phyloP scores from a whole-genome alignment of 1,139 yeast species.

The Maudiozyma humilis region DNA sequence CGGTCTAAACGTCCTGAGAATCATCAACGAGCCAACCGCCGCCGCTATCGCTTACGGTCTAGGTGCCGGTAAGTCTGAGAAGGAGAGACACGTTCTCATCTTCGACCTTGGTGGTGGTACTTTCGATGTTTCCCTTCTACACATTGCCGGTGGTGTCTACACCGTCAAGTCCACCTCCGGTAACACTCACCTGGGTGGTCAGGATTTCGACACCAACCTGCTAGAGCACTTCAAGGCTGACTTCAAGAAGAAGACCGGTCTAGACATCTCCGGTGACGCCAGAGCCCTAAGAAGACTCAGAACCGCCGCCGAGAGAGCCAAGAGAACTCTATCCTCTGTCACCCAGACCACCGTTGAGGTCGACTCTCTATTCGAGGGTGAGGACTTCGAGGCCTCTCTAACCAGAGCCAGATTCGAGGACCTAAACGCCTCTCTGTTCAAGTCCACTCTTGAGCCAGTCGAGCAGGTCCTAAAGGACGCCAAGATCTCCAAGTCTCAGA shows the following conservation, averaged over 20 bases:
- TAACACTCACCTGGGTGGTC: conserved; percentile 64
- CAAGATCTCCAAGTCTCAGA: conserved; percentile 78
- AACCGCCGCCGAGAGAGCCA: conserved; percentile 99
- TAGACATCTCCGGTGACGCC: conserved; percentile 65
- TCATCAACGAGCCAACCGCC: conserved; percentile 68
- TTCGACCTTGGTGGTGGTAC: conserved; percentile 38
- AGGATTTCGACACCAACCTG: conserved; percentile 96
- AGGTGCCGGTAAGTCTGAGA: conserved; percentile 85
- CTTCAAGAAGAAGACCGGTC: conserved; percentile 94
- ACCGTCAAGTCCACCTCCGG: conserved; percentile 99
- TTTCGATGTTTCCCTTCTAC: conserved; percentile 78
- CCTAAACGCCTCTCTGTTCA: conserved; percentile 90
- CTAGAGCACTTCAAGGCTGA: conserved; percentile 90
- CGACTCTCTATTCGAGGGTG: conserved; percentile 93
- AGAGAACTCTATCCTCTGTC: conserved; percentile 96
- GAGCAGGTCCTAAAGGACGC: conserved; percentile 97
- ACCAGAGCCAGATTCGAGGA: conserved; percentile 99
- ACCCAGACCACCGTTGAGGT: conserved; percentile 95
- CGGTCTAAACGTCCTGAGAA: conserved; percentile 56
- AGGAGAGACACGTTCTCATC: conserved; percentile 81
- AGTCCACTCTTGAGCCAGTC: conserved; percentile 43
- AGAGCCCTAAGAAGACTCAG: conserved; percentile 90
- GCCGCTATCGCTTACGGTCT: conserved; percentile 95
- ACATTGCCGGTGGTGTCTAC: conserved; percentile 98
- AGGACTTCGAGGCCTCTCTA: conserved; percentile 91